Percentiles rank a stretch among this genome's conserved stretches.
These are phyloP conservation scores for Cyclostephanos tholiformis DNA, from an alignment of 108 stramenopile species.

Conservation along the genomic window DNA sequence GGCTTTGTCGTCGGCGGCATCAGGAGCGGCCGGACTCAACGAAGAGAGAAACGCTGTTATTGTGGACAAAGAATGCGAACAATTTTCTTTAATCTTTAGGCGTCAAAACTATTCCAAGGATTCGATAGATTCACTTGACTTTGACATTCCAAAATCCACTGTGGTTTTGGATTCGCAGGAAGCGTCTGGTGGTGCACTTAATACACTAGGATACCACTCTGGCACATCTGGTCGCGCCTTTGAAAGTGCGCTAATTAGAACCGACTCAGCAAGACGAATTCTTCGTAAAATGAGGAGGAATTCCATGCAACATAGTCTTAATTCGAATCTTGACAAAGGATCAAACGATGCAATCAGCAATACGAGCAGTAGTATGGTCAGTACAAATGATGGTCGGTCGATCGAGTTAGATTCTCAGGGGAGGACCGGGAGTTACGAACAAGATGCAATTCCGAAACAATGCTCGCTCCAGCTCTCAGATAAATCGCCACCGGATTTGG, in stretches of 20 bases:
- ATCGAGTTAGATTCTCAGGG: too few species aligned
- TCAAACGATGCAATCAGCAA: too few species aligned
- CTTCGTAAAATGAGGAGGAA: too few species aligned
- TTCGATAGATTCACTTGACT: slow-evolving; percentile 7
- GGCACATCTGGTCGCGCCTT: not conserved
- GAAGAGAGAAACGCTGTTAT: not conserved
- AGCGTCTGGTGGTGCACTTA: not conserved
- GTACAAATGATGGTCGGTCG: too few species aligned
- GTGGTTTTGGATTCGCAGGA: not conserved
- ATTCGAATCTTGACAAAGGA: too few species aligned
- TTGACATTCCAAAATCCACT: not conserved
- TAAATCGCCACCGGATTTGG: too few species aligned
- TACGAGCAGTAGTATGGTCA: too few species aligned
- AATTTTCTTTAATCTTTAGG: not conserved
- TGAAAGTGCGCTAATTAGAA: not conserved
- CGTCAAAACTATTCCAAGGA: not conserved
- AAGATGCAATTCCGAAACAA: too few species aligned
- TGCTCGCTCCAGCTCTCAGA: too few species aligned
- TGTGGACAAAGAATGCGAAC: not conserved
- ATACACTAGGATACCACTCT: not conserved
- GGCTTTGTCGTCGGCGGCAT: not conserved
- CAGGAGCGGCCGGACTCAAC: not conserved
- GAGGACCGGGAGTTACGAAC: too few species aligned
- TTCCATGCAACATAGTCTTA: too few species aligned
- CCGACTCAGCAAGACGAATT: too few species aligned